Conservation (phyloP, 768 basidiomycete genomes). For the Mycena crocata region DNA sequence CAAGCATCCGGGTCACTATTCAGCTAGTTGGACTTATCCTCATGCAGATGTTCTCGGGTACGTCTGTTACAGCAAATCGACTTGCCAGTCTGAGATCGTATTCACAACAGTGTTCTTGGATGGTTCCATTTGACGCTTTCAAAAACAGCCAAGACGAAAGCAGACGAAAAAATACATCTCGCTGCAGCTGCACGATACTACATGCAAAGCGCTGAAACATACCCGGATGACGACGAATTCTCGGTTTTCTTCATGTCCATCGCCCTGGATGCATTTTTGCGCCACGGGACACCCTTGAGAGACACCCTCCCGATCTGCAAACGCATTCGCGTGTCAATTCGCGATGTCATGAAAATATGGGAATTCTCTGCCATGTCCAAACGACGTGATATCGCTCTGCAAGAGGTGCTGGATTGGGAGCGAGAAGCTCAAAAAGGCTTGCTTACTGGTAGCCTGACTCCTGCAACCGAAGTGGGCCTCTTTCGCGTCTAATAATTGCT, state of each 20-base stretch:
- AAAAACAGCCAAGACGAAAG: constrained; percentile 2
- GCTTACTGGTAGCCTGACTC: constrained; percentile 4
- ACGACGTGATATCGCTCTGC: constrained; percentile 20
- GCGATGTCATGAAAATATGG: constrained; percentile 41
- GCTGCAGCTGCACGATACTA: constrained; percentile 27
- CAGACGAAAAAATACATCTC: constrained; percentile 19
- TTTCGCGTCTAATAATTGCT: background rate
- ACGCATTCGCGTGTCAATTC: constrained; percentile 34
- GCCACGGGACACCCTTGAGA: constrained; percentile 37
- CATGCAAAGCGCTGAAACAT: constrained; percentile 3
- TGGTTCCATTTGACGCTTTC: constrained; percentile 25
- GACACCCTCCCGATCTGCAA: constrained; percentile 39
- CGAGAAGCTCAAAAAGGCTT: constrained; percentile 4
- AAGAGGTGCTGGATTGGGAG: constrained; percentile 21
- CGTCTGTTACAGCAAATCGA: background rate
- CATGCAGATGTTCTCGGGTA: constrained; percentile 26
- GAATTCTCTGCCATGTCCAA: constrained; percentile 26
- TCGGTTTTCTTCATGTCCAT: constrained; percentile 16
- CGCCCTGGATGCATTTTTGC: constrained; percentile 14
- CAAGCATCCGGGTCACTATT: constrained; percentile 15
- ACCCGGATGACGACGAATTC: constrained; percentile 17
- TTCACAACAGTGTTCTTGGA: constrained; percentile 15
- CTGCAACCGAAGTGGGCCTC: background rate
- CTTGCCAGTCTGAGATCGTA: background rate
- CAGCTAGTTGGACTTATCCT: constrained; percentile 16